Percentiles rank a stretch among this genome's conserved stretches.
Conservation (phyloP, 2,329 filamentous ascomycete species). For the Talaromyces rugulosus region DNA sequence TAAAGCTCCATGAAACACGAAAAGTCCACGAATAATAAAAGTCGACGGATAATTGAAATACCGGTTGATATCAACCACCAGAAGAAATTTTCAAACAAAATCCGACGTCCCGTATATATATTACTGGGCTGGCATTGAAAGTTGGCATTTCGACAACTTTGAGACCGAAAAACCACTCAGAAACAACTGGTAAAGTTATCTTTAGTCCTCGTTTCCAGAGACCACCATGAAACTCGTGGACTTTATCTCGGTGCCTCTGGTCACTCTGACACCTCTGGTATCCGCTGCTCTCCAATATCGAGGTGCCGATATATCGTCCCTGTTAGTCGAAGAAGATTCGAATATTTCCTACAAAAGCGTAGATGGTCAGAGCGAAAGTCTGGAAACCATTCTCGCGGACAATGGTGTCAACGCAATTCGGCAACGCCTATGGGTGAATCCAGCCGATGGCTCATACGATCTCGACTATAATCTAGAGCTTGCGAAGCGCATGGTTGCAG, state of each 20-base stretch:
- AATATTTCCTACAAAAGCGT: constrained; percentile 59
- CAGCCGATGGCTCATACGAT: constrained; percentile 61
- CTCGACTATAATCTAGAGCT: constrained; percentile 66
- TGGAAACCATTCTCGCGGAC: constrained; percentile 60
- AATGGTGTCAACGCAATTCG: constrained; percentile 66
- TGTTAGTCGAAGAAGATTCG: constrained; percentile 57
- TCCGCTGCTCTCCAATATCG: constrained; percentile 56
- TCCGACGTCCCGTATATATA: not conserved
- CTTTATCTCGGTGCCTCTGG: not conserved
- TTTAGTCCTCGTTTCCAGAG: not conserved
- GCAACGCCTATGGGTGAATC: constrained; percentile 69
- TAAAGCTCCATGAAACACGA: not conserved
- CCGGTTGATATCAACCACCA: not conserved
- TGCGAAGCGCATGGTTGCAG: constrained; percentile 61
- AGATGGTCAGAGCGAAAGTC: constrained; percentile 48
- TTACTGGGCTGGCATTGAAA: not conserved
- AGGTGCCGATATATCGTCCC: constrained; percentile 68
- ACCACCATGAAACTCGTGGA: not conserved
- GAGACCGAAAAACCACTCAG: not conserved
- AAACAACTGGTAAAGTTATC: not conserved
- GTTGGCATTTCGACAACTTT: not conserved
- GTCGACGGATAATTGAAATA: not conserved
- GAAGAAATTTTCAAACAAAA: not conserved
- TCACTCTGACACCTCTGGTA: constrained; percentile 15
- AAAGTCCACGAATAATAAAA: not conserved